Conservation (phyloP, 2,329 filamentous ascomycete species). For the Didymella arachidicola region DNA sequence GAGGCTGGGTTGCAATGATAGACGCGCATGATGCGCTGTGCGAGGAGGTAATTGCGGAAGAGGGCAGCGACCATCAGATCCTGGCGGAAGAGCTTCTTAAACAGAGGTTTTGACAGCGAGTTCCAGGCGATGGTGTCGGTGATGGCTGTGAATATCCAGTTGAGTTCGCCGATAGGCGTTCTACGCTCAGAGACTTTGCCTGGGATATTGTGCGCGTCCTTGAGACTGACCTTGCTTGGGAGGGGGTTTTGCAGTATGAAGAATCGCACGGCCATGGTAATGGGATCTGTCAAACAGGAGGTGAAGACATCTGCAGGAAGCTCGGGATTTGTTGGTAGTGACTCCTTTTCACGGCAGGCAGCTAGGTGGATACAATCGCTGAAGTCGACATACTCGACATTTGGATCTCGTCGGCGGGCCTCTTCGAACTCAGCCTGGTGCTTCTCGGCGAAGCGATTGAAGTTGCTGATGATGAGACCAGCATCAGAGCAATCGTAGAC, state of each 20-base stretch:
- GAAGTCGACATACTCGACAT: conserved; percentile 68
- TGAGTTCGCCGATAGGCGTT: conserved; percentile 92
- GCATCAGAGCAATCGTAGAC: conserved; percentile 98
- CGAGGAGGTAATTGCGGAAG: conserved; percentile 93
- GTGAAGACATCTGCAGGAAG: conserved; percentile 96
- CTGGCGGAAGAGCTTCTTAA: conserved; percentile 96
- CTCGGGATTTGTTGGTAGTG: conserved; percentile 90
- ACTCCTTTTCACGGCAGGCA: conserved; percentile 88
- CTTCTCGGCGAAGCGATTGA: conserved; percentile 92
- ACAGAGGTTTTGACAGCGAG: conserved; percentile 84
- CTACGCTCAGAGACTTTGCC: conserved; percentile 90
- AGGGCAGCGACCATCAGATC: conserved; percentile 99
- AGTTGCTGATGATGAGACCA: conserved; percentile 93
- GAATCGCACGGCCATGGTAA: conserved; percentile 95
- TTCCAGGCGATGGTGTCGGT: conserved; percentile 99
- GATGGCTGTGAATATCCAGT: conserved; percentile 99
- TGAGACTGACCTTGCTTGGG: conserved; percentile 71
- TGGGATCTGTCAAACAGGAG: conserved; percentile 92
- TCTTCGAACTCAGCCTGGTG: conserved; percentile 90
- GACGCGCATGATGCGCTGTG: conserved; percentile 93
- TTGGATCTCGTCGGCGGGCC: conserved; percentile 76
- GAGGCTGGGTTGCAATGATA: conserved; percentile 96
- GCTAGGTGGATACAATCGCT: conserved; percentile 91
- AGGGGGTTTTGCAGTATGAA: conserved; percentile 93
- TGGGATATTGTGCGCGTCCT: conserved; percentile 86